Conservation (phyloP, 2,329 filamentous ascomycete species). For the Calonectria pseudoturangicola region DNA sequence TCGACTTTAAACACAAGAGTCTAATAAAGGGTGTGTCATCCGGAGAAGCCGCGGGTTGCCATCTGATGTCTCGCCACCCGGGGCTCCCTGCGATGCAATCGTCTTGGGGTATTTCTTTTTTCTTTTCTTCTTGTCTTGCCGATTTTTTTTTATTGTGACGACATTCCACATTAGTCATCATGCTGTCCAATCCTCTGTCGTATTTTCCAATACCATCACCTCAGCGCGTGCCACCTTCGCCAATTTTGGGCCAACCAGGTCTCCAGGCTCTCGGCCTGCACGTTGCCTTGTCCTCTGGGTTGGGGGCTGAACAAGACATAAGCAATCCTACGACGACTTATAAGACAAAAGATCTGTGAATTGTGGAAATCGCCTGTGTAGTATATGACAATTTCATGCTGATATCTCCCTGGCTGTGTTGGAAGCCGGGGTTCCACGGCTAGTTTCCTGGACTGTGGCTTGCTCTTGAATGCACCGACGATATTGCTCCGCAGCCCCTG, state of each 20-base stretch:
- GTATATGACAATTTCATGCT: not conserved
- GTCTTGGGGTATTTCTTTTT: not conserved
- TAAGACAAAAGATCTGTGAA: not conserved
- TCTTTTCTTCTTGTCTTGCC: not conserved
- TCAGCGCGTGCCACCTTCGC: too few relatives aligned
- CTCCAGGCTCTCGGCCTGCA: too few relatives aligned
- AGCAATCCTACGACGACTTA: not conserved
- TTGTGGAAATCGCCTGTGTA: not conserved
- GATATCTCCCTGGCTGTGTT: not conserved
- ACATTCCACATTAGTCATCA: too few relatives aligned
- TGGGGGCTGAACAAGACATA: not conserved
- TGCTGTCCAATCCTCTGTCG: too few relatives aligned
- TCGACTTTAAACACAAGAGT: conserved; percentile 2
- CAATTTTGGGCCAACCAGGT: too few relatives aligned
- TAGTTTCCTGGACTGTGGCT: not conserved
- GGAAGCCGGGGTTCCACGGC: conserved; percentile 3
- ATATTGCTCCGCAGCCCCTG: not conserved
- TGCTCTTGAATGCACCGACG: not conserved
- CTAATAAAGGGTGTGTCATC: conserved; percentile 11
- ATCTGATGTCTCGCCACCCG: conserved; percentile 19
- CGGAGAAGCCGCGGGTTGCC: conserved; percentile 16
- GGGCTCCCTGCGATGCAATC: not conserved
- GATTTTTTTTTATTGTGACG: too few relatives aligned
- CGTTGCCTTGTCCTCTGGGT: too few relatives aligned
- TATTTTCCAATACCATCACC: too few relatives aligned